Base-by-base conservation (phyloP, 225 moss, liverwort and hornwort genomes). In the Pseudisothecium myosuroides region DNA sequence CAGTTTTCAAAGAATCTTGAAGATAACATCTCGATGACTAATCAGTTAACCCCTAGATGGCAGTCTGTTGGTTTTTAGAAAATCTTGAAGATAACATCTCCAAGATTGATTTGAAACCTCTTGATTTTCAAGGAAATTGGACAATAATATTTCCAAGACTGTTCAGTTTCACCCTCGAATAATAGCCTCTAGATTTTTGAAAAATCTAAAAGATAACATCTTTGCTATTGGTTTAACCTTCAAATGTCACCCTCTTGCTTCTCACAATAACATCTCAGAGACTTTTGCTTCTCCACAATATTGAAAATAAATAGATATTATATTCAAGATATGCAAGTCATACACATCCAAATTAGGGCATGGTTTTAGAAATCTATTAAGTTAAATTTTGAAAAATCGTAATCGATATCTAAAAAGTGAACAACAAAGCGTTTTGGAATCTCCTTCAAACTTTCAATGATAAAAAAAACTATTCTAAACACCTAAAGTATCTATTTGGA, bases 191-290 rank as follows among this genome's bases (percentile, higher is more conserved):
- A 10, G 3, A 14, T 24, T 20, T 54, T 54, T 2, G 23, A 14
- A 43, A 37, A 54, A 37, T 36, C 0, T 39, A 12, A 0, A 59
- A 80, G 3, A 20, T 13, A 29, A 59, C 2, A 41, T 80, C 12
- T 80, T 18, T 0, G 0, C 4, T 1, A 28, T 0, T 59, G 2
- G 4, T 60, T 60, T 28, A n/a, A 9, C 5, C 41, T 18, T 59
- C 10, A 12, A 59, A n/a, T 59, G 2, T 12, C 3, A 39, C 12
- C 18, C 3, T 39, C 12, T 39, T 11, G 1, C 0, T 80, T 80
- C 3, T n/a, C 2, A 54, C 5, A 3, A 59, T 59, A 27, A 28
- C 3, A 39, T n/a, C 2, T n/a, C 2, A 14, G n/a, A 79, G 11
- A 56, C 4, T n/a, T n/a, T n/a, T n/a, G n/a, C n/a, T n/a, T n/a